Conservation (phyloP, 495 filamentous ascomycete genomes). For the Darksidea phi region DNA sequence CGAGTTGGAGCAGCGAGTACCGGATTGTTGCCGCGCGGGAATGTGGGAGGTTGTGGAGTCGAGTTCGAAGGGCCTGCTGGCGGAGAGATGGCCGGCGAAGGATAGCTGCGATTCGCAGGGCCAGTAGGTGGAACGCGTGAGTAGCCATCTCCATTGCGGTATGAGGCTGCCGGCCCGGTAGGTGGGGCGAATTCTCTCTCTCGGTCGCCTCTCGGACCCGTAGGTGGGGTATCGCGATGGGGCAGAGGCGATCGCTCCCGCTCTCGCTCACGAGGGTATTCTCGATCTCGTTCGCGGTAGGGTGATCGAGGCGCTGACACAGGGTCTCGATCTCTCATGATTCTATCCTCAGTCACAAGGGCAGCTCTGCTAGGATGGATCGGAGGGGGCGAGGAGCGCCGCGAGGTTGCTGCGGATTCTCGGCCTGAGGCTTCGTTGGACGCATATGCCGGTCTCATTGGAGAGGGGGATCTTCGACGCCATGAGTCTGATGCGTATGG, state of each 20-base stretch:
- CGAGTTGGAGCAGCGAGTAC: slow-evolving; percentile 61
- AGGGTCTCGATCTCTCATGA: slow-evolving; percentile 18
- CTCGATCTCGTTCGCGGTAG: slow-evolving; percentile 20
- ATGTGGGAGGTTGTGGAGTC: slow-evolving; percentile 47
- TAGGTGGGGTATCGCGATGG: slow-evolving; percentile 37
- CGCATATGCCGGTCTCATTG: slow-evolving; percentile 28
- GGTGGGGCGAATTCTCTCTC: slow-evolving; percentile 35
- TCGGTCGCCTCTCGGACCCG: slow-evolving; percentile 27
- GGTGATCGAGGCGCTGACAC: slow-evolving; percentile 34
- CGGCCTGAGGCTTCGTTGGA: slow-evolving; percentile 39
- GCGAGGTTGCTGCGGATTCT: slow-evolving; percentile 41
- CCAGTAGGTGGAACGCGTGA: slow-evolving; percentile 43
- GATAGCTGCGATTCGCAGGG: slow-evolving; percentile 41
- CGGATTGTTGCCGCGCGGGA: slow-evolving; percentile 53
- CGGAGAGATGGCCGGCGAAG: slow-evolving; percentile 44
- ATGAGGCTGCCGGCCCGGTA: slow-evolving; percentile 34
- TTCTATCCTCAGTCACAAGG: slow-evolving; percentile 23
- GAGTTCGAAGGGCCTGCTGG: slow-evolving; percentile 52
- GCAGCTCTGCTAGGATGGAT: slow-evolving; percentile 43
- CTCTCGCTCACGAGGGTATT: slow-evolving; percentile 19
- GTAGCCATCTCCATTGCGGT: slow-evolving; percentile 39
- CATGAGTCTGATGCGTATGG: slow-evolving; percentile 38
- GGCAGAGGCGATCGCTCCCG: slow-evolving; percentile 29
- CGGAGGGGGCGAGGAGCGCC: slow-evolving; percentile 44
- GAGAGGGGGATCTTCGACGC: slow-evolving; percentile 43